Conservation (phyloP, 768 basidiomycete species). For the Suillus fuscotomentosus region DNA sequence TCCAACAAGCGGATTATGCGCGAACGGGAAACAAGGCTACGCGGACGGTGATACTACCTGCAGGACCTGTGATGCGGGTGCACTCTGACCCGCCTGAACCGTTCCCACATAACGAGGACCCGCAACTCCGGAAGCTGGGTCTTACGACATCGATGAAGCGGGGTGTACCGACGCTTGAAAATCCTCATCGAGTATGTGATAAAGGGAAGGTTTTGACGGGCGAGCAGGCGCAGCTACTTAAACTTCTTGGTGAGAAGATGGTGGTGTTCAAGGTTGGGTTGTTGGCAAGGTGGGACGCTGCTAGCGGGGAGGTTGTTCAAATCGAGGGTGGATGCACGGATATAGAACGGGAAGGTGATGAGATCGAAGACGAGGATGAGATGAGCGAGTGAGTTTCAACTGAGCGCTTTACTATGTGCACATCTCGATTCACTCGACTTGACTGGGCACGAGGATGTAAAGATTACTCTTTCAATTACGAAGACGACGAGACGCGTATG, state of each 20-base stretch:
- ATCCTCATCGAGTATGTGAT: constrained; percentile 82
- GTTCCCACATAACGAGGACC: constrained; percentile 97
- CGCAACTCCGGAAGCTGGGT: constrained; percentile 91
- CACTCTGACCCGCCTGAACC: constrained; percentile 82
- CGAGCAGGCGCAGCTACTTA: constrained; percentile 91
- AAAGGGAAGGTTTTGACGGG: constrained; percentile 74
- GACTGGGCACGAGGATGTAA: too few relatives aligned
- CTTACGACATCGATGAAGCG: constrained; percentile 79
- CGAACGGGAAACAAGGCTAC: constrained; percentile 81
- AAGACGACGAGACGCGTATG: too few relatives aligned
- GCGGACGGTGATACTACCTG: constrained; percentile 72
- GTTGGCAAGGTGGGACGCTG: constrained; percentile 70
- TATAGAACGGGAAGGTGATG: constrained; percentile 32
- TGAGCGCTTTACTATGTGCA: neutral
- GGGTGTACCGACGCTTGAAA: constrained; percentile 83
- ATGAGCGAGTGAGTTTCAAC: constrained; percentile 49
- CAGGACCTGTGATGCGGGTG: constrained; percentile 80
- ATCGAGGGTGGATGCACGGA: constrained; percentile 43
- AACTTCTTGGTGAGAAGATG: constrained; percentile 88
- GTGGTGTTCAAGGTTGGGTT: constrained; percentile 78
- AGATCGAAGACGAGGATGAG: constrained; percentile 39
- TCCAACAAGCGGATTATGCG: constrained; percentile 87
- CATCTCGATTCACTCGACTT: neutral
- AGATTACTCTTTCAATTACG: too few relatives aligned
- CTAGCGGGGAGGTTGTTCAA: constrained; percentile 61